Percentiles rank a stretch among this genome's conserved stretches.
phyloP scores from a whole-genome alignment of 192 early-diverging fungal genomes.

The Dimargaris cristalligena region DNA sequence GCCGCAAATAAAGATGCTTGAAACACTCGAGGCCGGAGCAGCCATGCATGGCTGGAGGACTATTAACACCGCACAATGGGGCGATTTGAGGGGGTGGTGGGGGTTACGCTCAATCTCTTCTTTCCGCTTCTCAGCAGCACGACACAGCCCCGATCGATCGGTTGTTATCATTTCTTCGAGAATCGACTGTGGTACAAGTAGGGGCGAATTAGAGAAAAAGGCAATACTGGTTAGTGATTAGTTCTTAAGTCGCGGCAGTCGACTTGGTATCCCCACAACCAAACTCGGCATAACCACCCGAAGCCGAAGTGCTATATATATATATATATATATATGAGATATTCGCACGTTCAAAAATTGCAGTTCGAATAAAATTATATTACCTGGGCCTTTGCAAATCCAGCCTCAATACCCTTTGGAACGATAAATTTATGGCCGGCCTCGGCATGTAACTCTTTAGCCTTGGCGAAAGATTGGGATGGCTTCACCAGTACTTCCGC shows the following conservation, averaged over 20 bases:
- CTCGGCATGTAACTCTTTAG: slow-evolving; percentile 19
- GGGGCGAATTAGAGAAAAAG: background rate
- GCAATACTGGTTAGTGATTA: too few relatives aligned
- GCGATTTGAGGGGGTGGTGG: background rate
- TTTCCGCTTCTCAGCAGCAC: background rate
- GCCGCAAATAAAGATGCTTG: background rate
- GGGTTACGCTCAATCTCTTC: background rate
- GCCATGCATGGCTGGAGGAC: background rate
- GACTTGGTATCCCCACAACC: too few relatives aligned
- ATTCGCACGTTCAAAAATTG: too few relatives aligned
- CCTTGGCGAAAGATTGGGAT: slow-evolving; percentile 18
- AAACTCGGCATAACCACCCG: too few relatives aligned
- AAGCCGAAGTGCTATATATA: too few relatives aligned
- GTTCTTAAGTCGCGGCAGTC: background rate
- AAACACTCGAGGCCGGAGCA: background rate
- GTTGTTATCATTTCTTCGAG: background rate
- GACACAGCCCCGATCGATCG: background rate
- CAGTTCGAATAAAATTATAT: too few relatives aligned
- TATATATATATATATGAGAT: too few relatives aligned
- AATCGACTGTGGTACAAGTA: background rate
- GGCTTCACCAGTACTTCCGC: slow-evolving; percentile 22
- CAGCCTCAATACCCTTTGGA: slow-evolving; percentile 31
- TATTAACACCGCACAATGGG: background rate
- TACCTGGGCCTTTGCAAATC: background rate
- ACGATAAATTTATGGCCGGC: slow-evolving; percentile 29